Percentiles rank a stretch among this genome's conserved stretches.
Evolutionary conservation across 164 flowering plant species (phyloP).

Genomic region (Annona squamosa): DNA sequence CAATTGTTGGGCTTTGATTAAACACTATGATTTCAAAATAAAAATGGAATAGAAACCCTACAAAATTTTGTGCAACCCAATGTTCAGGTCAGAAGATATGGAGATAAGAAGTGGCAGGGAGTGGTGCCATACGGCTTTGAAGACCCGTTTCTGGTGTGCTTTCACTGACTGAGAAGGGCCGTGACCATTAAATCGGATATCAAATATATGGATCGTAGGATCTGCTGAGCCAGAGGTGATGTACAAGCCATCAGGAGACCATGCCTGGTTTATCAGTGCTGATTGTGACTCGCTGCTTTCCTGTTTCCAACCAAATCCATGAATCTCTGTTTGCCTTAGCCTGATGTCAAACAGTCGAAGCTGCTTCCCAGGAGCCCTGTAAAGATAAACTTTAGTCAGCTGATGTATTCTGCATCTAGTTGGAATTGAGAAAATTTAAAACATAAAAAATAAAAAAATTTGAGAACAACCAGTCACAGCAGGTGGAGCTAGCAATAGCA

Average conservation of each 20-base stretch:
- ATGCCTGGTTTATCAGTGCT: slow-evolving; percentile 84
- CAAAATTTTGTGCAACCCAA: slow-evolving; percentile 68
- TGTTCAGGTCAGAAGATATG: slow-evolving; percentile 77
- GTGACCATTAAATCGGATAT: slow-evolving; percentile 61
- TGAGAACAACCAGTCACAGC: no score
- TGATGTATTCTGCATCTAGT: background rate
- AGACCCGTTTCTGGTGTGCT: slow-evolving; percentile 91
- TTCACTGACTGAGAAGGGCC: slow-evolving; percentile 72
- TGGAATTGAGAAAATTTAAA: background rate
- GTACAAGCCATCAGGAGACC: slow-evolving; percentile 91
- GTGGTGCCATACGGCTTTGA: slow-evolving; percentile 81
- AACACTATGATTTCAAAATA: no score
- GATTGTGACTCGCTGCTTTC: slow-evolving; percentile 92
- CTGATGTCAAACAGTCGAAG: slow-evolving; percentile 77
- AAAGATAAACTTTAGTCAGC: slow-evolving; percentile 6
- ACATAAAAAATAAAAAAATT: no score
- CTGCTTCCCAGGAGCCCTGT: slow-evolving; percentile 72
- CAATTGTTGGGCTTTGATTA: no score
- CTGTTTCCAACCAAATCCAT: slow-evolving; percentile 87
- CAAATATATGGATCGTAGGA: slow-evolving; percentile 81
- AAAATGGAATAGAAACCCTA: background rate
- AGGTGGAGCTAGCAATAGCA: no score
- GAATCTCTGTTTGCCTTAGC: slow-evolving; percentile 64
- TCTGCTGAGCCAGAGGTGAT: slow-evolving; percentile 86
- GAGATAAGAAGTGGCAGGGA: slow-evolving; percentile 76